Conservation (phyloP, 805 yeast genomes). For the Zygosaccharomyces lentus region DNA sequence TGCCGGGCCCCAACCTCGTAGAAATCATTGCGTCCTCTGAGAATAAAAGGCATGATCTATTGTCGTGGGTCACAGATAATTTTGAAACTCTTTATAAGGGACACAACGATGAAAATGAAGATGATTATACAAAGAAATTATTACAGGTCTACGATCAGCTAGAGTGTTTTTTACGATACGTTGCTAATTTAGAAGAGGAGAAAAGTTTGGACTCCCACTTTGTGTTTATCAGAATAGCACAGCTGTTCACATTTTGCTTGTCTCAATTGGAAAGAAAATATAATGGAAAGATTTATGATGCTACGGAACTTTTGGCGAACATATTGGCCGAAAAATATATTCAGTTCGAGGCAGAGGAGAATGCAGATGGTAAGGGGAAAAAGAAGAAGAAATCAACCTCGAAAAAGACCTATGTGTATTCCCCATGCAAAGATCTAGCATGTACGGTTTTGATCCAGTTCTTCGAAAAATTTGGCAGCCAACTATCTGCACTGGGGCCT, state of each 20-base stretch:
- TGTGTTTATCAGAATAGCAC: slow-evolving; percentile 20
- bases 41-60: slow-evolving; percentile 22
- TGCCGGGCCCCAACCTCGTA: slow-evolving; percentile 1
- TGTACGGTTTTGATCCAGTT: slow-evolving; percentile 29
- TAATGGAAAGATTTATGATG: slow-evolving; percentile 29
- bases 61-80: slow-evolving; percentile 22
- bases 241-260: slow-evolving; percentile 20
- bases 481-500: slow-evolving; percentile 36
- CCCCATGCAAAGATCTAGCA: slow-evolving; percentile 32
- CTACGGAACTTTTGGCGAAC: slow-evolving; percentile 26
- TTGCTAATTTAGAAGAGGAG: slow-evolving; percentile 13
- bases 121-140: slow-evolving; percentile 3
- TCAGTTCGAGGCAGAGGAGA: slow-evolving; percentile 7
- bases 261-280: slow-evolving; percentile 11
- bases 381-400: slow-evolving; percentile 23
- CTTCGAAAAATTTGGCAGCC: slow-evolving; percentile 34
- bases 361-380: slow-evolving; percentile 6
- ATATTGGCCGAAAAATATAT: slow-evolving; percentile 31
- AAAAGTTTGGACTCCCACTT: slow-evolving; percentile 23
- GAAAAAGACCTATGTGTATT: slow-evolving; percentile 22
- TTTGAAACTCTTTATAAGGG: slow-evolving; percentile 13
- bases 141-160: slow-evolving; percentile 12
- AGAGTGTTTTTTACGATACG: slow-evolving; percentile 12
- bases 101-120: slow-evolving; percentile 1
- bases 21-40: slow-evolving; percentile 7